Percentiles rank a stretch among this genome's conserved stretches.
These are phyloP conservation scores for Nigrospora osmanthi DNA, from an alignment of 2,329 filamentous ascomycete genomes.

Conservation along the genomic window DNA sequence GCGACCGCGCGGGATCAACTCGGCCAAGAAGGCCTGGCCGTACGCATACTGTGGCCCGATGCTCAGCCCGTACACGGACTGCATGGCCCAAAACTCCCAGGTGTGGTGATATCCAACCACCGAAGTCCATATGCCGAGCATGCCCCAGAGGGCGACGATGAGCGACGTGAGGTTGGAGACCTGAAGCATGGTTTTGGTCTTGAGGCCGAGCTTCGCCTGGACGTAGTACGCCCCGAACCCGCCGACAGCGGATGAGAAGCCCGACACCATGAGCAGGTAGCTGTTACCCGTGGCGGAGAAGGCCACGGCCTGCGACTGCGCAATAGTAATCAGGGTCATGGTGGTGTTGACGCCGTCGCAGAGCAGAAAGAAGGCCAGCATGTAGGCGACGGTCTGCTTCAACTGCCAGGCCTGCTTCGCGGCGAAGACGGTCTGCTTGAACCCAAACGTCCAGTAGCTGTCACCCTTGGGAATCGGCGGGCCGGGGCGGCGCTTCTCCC, in stretches of 20 bases:
- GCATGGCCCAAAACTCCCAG: not conserved
- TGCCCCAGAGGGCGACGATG: not conserved
- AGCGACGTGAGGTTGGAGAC: not conserved
- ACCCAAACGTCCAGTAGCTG: not conserved
- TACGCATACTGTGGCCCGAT: not conserved
- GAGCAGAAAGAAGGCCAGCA: not conserved
- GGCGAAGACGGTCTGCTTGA: not conserved
- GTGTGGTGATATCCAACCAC: not conserved
- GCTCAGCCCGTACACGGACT: not conserved
- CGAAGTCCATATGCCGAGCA: not conserved
- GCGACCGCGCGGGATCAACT: not conserved
- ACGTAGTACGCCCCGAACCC: not conserved
- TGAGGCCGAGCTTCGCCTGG: not conserved
- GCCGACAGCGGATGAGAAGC: not conserved
- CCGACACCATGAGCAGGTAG: constrained; percentile 1
- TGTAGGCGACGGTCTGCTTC: not conserved
- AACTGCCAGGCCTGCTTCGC: not conserved
- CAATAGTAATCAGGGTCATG: not conserved
- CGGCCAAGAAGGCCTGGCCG: not conserved
- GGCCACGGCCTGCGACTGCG: not conserved
- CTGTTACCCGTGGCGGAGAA: constrained; percentile 1
- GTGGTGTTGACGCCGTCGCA: not conserved
- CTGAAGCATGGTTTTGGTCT: not conserved
- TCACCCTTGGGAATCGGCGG: not conserved
- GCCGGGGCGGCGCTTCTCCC: not conserved